These are phyloP conservation scores for Picochlorum sp. DNA, from an alignment of 139 green algal species.

Conservation along the genomic window DNA sequence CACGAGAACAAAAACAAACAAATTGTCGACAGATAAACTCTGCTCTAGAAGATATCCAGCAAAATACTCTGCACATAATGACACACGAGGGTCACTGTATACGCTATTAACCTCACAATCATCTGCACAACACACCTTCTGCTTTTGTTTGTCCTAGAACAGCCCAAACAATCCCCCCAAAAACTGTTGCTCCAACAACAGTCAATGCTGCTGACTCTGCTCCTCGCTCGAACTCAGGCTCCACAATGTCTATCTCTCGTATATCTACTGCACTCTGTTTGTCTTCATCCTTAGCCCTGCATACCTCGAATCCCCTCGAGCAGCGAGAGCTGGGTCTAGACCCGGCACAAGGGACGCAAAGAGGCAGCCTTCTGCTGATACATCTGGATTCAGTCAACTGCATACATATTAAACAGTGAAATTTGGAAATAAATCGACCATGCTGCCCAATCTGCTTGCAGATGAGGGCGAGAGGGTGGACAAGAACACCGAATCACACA, in stretches of 20 bases:
- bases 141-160: slow-evolving; percentile 25
- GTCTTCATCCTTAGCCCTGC: background rate
- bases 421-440: too few species aligned
- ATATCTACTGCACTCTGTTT: background rate
- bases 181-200: slow-evolving; percentile 50
- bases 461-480: too few species aligned
- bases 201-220: slow-evolving; percentile 21
- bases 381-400: too few species aligned
- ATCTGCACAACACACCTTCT: slow-evolving; percentile 9
- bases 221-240: slow-evolving; percentile 20
- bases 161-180: slow-evolving; percentile 61
- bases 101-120: background rate
- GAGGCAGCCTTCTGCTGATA: too few species aligned
- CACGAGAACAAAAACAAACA: slow-evolving; percentile 97
- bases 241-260: slow-evolving; percentile 7
- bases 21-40: slow-evolving; percentile 90
- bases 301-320: too few species aligned
- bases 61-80: slow-evolving; percentile 59
- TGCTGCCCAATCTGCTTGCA: too few species aligned
- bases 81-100: background rate
- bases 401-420: too few species aligned
- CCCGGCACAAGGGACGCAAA: too few species aligned
- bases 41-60: slow-evolving; percentile 96
- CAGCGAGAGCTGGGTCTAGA: too few species aligned
- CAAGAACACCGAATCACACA: too few species aligned